Base-by-base conservation (phyloP, 2,329 filamentous ascomycete genomes). In the Penicillium nordicum region DNA sequence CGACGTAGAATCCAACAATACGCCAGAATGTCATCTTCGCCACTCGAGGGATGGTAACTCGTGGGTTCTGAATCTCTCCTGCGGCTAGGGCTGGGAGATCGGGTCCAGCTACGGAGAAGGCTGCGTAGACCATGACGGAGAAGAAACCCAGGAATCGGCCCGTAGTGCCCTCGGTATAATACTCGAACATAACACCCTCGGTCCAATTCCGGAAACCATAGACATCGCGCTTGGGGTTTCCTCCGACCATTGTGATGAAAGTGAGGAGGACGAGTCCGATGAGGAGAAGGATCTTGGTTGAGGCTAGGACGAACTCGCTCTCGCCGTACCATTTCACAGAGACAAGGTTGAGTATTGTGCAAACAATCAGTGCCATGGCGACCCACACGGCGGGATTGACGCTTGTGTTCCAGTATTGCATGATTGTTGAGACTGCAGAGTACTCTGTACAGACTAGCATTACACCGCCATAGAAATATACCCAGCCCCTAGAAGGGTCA, bases 181-280 rank as follows among this genome's bases (percentile, higher is more conserved):
- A 82, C 57, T 86, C 81, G 10, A 82, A 81, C 69, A 92, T 90
- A 0, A 88, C 80, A 0, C 88, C 88, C 25, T 76, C 57, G 4
- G 66, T 74, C 76, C 85, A 88, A 67, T 85, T 82, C 16, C 86
- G 81, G 69, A 92, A 92, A 1, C 89, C 89, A 56, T 89, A 88
- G 1, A 79, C 77, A 63, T 91, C 87, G 49, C 83, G 79, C 2
- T 84, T 73, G 0, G 90, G 90, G 64, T 92, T 92, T 2, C 88
- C 90, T 8, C 90, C 90, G 1, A 93, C 78, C 86, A 92, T 92
- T 59, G 87, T 85, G 61, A 94, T 81, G 68, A 94, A 89, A 4
- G 90, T 92, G 74, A 89, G 89, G 57, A 84, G 64, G 61, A 90
- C 80, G 37, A 92, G 79, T 1, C 83, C 87, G 38, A 90, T 74